Percentiles rank a stretch among this genome's conserved stretches.
phyloP scores from a whole-genome alignment of 2,329 filamentous ascomycete genomes.

The Paecilomyces sp. region DNA sequence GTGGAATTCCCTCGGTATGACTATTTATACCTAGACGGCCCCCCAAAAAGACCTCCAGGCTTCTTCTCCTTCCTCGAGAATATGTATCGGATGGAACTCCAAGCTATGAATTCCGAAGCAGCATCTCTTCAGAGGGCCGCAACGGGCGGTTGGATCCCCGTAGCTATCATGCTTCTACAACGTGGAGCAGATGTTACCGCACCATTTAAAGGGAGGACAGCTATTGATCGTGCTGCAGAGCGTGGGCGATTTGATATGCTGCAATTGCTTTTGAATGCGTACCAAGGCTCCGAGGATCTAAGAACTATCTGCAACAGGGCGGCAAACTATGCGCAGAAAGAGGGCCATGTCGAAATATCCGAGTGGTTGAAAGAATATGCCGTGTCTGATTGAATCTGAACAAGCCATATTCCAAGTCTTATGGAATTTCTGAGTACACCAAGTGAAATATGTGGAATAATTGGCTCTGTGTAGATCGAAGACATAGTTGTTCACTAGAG shows the following conservation, averaged over 20 bases:
- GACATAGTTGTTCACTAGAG: too few species aligned
- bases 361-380: conserved; percentile 10
- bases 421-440: too few species aligned
- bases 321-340: background rate
- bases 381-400: background rate
- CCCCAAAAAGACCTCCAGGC: too few species aligned
- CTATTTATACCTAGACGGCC: background rate
- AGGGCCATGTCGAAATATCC: conserved; percentile 3
- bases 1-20: background rate
- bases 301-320: conserved; percentile 1
- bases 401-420: too few species aligned
- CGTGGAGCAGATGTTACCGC: background rate
- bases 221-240: conserved; percentile 8
- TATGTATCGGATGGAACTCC: too few species aligned
- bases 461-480: too few species aligned
- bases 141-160: background rate
- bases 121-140: background rate
- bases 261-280: conserved; percentile 17
- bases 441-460: too few species aligned
- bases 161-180: background rate
- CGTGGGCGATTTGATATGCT: conserved; percentile 16
- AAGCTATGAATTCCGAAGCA: too few species aligned
- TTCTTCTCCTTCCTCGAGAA: background rate
- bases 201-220: conserved; percentile 1
- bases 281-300: conserved; percentile 2